phyloP scores from a whole-genome alignment of 495 filamentous ascomycete species.

The Cairneyella variabilis region DNA sequence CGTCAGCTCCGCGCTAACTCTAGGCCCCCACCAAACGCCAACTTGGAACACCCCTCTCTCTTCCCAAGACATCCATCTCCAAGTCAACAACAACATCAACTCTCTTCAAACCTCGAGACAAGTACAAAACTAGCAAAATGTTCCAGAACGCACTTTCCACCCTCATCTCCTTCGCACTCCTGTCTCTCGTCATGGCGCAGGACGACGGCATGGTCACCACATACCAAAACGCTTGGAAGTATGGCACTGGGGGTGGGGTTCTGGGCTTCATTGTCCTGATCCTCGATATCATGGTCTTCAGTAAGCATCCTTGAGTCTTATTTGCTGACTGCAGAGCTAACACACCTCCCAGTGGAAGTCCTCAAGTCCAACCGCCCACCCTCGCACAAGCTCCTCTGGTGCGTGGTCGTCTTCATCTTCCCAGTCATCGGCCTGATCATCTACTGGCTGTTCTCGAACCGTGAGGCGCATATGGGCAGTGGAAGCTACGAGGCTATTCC shows the following conservation, averaged over 20 bases:
- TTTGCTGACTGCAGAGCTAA: conserved; percentile 2
- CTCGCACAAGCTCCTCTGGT: conserved; percentile 45
- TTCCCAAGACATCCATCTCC: no score
- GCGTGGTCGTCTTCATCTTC: conserved; percentile 46
- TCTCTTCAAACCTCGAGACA: no score
- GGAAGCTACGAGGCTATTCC: conserved; percentile 40
- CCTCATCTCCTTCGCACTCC: background rate
- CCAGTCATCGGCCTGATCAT: conserved; percentile 44
- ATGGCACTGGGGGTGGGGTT: conserved; percentile 44
- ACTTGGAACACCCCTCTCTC: no score
- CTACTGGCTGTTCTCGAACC: conserved; percentile 51
- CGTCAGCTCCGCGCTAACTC: no score
- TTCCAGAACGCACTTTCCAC: background rate
- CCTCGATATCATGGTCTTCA: conserved; percentile 46
- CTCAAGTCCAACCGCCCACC: conserved; percentile 46
- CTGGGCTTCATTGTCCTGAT: conserved; percentile 45
- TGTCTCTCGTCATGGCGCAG: background rate
- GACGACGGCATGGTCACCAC: background rate
- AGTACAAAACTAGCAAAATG: background rate
- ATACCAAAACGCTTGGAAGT: conserved; percentile 31
- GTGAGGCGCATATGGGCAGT: conserved; percentile 36
- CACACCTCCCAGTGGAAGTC: conserved; percentile 41
- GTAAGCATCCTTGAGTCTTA: conserved; percentile 27
- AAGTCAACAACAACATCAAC: no score
- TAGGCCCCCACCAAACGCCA: no score